Conservation (phyloP, 345 rosid species). For the Salix udensis region DNA sequence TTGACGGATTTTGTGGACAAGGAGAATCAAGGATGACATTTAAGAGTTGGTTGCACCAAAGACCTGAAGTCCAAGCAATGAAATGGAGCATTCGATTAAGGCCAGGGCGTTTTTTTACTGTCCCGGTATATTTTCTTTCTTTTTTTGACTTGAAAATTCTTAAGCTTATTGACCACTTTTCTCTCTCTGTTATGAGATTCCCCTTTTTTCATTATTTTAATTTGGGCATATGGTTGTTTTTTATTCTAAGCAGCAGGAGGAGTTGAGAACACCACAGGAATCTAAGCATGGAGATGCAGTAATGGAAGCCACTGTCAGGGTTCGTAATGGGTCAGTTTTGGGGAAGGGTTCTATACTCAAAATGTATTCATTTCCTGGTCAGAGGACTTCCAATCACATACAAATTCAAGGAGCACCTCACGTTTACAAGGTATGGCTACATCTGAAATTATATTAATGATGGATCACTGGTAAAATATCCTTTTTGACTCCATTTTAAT, state of each 20-base stretch:
- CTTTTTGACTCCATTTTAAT: neutral
- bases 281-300: constrained; percentile 91
- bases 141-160: neutral
- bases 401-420: constrained; percentile 91
- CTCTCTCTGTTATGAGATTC: neutral
- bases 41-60: constrained; percentile 84
- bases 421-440: constrained; percentile 65
- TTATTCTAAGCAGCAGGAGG: constrained; percentile 66
- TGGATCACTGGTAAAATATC: neutral
- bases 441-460: neutral
- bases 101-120: constrained; percentile 83
- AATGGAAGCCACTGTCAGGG: constrained; percentile 87
- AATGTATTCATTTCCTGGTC: constrained; percentile 92
- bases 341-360: constrained; percentile 86
- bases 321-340: constrained; percentile 83
- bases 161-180: neutral
- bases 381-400: constrained; percentile 76
- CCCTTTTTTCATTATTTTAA: neutral
- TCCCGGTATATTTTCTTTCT: constrained; percentile 58
- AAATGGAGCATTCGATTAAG: constrained; percentile 93
- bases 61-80: constrained; percentile 95
- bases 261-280: constrained; percentile 73
- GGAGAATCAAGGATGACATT: constrained; percentile 73
- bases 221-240: constrained; percentile 2
- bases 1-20: constrained; percentile 81